Conservation (phyloP, 1,139 yeast genomes). For the Debaryomyces subglobosus region DNA sequence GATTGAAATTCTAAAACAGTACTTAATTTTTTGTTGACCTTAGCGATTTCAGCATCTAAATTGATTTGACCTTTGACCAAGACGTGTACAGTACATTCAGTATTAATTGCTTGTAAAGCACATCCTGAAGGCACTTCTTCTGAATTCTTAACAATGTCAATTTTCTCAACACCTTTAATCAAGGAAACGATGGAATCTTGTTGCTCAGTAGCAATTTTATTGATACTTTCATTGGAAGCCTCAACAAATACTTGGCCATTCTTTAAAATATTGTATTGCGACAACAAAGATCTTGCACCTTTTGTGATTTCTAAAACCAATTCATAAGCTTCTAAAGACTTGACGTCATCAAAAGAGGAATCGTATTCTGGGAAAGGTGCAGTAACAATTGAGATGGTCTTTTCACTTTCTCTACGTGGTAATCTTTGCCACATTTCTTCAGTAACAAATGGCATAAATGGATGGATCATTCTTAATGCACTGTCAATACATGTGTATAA, state of each 20-base stretch:
- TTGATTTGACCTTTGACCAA: conserved; percentile 95
- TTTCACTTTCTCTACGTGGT: conserved; percentile 81
- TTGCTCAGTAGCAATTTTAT: conserved; percentile 64
- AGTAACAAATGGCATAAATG: conserved; percentile 96
- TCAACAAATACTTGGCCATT: conserved; percentile 87
- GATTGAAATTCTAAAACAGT: conserved; percentile 55
- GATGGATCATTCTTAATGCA: conserved; percentile 90
- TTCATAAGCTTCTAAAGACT: conserved; percentile 75
- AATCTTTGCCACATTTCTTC: conserved; percentile 99
- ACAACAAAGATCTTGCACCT: conserved; percentile 87
- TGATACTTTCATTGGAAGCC: conserved; percentile 51
- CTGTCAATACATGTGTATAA: conserved; percentile 90
- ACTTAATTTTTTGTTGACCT: conserved; percentile 75
- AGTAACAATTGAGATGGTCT: conserved; percentile 69
- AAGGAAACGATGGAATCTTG: conserved; percentile 83
- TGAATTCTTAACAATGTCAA: conserved; percentile 58
- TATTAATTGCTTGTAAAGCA: conserved; percentile 78
- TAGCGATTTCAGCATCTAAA: conserved; percentile 83
- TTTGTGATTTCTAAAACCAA: conserved; percentile 84
- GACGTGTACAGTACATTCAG: conserved; percentile 83
- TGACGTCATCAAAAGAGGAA: conserved; percentile 59
- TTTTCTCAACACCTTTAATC: conserved; percentile 84
- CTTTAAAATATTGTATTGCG: conserved; percentile 87
- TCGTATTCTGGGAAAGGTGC: conserved; percentile 78
- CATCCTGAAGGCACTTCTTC: conserved; percentile 82